Base-by-base conservation (phyloP, 495 filamentous ascomycete genomes). In the Halenospora varia region DNA sequence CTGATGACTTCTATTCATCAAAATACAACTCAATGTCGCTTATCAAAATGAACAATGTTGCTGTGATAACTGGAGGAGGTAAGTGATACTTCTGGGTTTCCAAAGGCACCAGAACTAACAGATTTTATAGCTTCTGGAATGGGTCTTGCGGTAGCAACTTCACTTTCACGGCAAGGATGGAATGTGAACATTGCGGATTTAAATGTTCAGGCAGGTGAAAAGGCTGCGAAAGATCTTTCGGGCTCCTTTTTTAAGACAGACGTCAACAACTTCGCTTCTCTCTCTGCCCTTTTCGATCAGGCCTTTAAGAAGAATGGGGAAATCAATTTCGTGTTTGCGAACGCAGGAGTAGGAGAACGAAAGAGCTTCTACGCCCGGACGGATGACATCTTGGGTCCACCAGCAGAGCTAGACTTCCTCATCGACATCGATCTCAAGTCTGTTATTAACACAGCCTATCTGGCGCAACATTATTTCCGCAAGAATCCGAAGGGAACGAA, bases 391-490 rank as follows among this genome's bases (percentile, higher is more conserved):
- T 4, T 6, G 13, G 6, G 6, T 35, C 29, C 29, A 6, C 29
- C 29, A 13, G 6, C 6, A 35, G 4, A 35, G 4, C 6, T 6
- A 6, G 4, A 6, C 6, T 6, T 6, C 4, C 13, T 4, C 42
- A 17, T 46, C 6, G 42, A 75, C 64, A 67, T 75, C 23, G 74
- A 75, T 60, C 55, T 75, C 0, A 56, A 69, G 13, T 73, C 72
- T 1, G 64, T 70, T 10, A 52, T 75, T 8, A 71, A 71, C 52
- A 72, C 71, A 10, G 68, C 69, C 17, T 68, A 74, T 50, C 65
- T 76, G n/a, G 73, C 67, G 0, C 67, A 66, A 10, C 68, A 74
- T 52, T 76, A 76, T 51, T 75, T 76, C 56, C 59, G 68, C 9
- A 68, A 65, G 11, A 62, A 53, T 39, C 24, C 18, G 17, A 45